Evolutionary conservation across 768 basidiomycete genomes (phyloP).

Genomic region (Hygrocybe coccinea): DNA sequence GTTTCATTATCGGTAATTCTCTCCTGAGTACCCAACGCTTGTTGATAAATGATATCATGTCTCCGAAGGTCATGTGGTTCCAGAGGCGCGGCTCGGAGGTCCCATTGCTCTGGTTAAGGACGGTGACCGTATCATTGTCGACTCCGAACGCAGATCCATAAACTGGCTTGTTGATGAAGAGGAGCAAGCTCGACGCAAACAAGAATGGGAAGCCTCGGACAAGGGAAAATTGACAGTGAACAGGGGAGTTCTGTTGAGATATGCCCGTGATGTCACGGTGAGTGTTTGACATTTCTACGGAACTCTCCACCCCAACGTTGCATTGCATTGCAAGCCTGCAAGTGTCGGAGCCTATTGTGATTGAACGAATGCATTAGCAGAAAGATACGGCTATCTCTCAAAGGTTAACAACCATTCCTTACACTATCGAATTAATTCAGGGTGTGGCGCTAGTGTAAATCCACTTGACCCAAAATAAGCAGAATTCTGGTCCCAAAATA

Average conservation of each 20-base stretch:
- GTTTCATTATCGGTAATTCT: constrained; percentile 56
- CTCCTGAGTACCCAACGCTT: constrained; percentile 16
- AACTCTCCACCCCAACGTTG: not conserved
- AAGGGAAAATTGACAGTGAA: constrained; percentile 61
- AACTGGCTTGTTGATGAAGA: constrained; percentile 69
- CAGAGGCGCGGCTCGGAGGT: constrained; percentile 70
- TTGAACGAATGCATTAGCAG: constrained; percentile 28
- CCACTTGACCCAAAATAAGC: no score
- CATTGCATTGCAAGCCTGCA: constrained; percentile 53
- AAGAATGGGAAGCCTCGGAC: constrained; percentile 66
- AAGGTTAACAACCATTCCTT: no score
- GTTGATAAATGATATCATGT: not conserved
- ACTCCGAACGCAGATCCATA: constrained; percentile 59
- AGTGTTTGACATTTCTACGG: constrained; percentile 31
- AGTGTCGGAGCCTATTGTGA: constrained; percentile 81
- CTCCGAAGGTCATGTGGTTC: constrained; percentile 41
- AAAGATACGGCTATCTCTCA: no score
- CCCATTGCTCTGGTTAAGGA: constrained; percentile 85
- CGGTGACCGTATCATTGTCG: constrained; percentile 74
- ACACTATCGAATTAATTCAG: no score
- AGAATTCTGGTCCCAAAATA: no score
- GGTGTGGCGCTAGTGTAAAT: no score
- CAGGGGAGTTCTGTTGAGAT: constrained; percentile 72
- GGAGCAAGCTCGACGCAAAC: constrained; percentile 55
- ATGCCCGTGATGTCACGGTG: constrained; percentile 83